phyloP scores from a whole-genome alignment of 106 monocot genomes.

The Platanthera guangdongensis region DNA sequence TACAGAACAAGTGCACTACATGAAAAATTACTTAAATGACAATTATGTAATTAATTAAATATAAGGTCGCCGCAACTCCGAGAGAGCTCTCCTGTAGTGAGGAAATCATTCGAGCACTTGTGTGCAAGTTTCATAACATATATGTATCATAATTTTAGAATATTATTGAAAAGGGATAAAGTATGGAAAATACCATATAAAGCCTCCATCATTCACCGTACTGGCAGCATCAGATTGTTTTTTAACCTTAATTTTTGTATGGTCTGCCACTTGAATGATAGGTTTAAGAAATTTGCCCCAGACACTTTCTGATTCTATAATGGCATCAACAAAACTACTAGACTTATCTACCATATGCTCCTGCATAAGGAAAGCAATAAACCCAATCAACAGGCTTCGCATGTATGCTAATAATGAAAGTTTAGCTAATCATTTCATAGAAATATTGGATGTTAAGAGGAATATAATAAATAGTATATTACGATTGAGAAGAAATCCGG shows the following conservation, averaged over 20 bases:
- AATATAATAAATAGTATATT: not conserved
- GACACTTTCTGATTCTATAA: not conserved
- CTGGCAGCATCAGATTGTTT: not conserved
- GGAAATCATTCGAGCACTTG: too few species aligned
- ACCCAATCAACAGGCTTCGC: not conserved
- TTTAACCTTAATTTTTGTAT: not conserved
- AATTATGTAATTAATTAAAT: too few species aligned
- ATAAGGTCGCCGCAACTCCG: too few species aligned
- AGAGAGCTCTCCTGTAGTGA: too few species aligned
- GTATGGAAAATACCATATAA: too few species aligned
- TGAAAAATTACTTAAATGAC: too few species aligned
- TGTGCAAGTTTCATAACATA: too few species aligned
- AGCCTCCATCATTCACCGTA: not conserved
- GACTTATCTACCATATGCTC: not conserved
- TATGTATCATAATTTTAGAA: not conserved
- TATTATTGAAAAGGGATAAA: not conserved
- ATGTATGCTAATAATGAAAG: not conserved
- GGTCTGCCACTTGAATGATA: not conserved
- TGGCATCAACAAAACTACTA: not conserved
- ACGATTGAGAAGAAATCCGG: too few species aligned
- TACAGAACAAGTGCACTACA: too few species aligned
- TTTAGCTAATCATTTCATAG: not conserved
- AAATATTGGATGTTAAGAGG: not conserved
- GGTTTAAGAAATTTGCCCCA: constrained; percentile 1
- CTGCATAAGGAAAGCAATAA: not conserved